phyloP scores from a whole-genome alignment of 2,329 filamentous ascomycete genomes.

The Xylaria multiplex region DNA sequence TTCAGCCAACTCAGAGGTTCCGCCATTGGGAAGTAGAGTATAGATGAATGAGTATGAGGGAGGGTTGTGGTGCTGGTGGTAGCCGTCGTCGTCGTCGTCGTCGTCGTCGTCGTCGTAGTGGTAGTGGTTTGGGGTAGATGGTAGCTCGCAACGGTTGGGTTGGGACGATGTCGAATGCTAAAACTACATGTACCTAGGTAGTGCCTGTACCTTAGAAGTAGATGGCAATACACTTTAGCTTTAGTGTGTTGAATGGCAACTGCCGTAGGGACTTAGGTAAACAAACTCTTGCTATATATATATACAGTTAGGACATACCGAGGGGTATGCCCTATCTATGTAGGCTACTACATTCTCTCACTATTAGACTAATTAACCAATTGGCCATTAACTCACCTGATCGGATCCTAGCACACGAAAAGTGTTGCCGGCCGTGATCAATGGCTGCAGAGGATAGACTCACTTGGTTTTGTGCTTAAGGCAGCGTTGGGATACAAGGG shows the following conservation, averaged over 20 bases:
- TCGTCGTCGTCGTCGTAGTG: not conserved
- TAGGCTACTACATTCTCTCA: not conserved
- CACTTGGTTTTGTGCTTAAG: too few species aligned
- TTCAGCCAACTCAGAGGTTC: slow-evolving; percentile 41
- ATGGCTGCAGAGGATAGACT: too few species aligned
- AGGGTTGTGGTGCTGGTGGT: not conserved
- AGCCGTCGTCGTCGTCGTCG: not conserved
- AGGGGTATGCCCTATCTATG: not conserved
- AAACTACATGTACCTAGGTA: too few species aligned
- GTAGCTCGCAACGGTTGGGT: not conserved
- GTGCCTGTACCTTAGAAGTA: too few species aligned
- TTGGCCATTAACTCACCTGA: too few species aligned
- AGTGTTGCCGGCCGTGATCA: too few species aligned
- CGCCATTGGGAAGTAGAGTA: slow-evolving; percentile 18
- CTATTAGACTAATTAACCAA: too few species aligned
- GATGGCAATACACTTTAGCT: too few species aligned
- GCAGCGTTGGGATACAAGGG: not conserved
- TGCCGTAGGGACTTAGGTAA: not conserved
- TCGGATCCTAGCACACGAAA: too few species aligned
- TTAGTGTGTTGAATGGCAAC: not conserved
- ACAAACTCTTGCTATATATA: too few species aligned
- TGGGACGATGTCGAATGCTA: too few species aligned
- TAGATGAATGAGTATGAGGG: not conserved
- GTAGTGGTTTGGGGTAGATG: not conserved
- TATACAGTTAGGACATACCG: not conserved